Evolutionary conservation across 371 early-diverging fungal genomes (phyloP).

Genomic region (Batrachochytrium dendrobatidis): DNA sequence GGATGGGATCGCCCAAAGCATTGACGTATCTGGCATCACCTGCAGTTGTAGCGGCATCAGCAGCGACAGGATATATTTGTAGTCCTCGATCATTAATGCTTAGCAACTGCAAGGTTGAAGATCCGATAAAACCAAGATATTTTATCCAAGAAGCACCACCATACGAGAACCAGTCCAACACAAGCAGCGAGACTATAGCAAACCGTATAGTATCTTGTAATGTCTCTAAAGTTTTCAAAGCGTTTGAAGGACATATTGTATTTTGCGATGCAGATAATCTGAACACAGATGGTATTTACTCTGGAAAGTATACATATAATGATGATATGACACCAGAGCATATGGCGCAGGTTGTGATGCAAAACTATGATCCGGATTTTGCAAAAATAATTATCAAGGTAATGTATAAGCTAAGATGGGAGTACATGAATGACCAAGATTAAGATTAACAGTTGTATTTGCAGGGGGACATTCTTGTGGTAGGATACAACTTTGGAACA

Average conservation of each 20-base stretch:
- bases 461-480: constrained; percentile 73
- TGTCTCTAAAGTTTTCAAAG: constrained; percentile 53
- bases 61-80: constrained; percentile 15
- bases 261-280: constrained; percentile 87
- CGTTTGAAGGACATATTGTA: constrained; percentile 69
- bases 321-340: constrained; percentile 80
- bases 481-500: constrained; percentile 92
- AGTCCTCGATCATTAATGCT: constrained; percentile 10
- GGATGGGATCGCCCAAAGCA: constrained; percentile 91
- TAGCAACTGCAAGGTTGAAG: background rate
- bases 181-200: constrained; percentile 12
- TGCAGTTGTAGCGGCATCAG: constrained; percentile 5
- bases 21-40: constrained; percentile 89
- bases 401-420: background rate
- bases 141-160: no score
- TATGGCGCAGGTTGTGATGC: constrained; percentile 93
- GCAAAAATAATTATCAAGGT: constrained; percentile 36
- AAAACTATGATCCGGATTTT: constrained; percentile 91
- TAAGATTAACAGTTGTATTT: background rate
- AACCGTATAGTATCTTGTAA: constrained; percentile 8
- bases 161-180: constrained; percentile 1
- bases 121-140: no score
- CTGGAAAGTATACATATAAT: constrained; percentile 92
- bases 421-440: constrained; percentile 3
- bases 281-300: constrained; percentile 95